Evolutionary conservation across 2,329 filamentous ascomycete species (phyloP).

Genomic region (Macrophomina pseudophaseolina): DNA sequence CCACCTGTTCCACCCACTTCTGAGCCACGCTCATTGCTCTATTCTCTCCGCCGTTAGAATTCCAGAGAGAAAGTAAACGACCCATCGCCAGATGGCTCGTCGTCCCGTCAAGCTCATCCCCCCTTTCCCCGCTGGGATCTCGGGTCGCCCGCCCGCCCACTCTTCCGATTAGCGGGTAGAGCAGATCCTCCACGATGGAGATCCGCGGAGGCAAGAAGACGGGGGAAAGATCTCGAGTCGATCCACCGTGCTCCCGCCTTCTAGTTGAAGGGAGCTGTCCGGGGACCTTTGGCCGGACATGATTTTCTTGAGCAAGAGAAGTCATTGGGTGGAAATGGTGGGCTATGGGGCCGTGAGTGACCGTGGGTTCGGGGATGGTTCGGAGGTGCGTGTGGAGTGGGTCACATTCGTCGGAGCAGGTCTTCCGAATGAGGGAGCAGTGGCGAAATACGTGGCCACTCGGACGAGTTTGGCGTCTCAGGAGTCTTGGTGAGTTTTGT

Average conservation of each 20-base stretch:
- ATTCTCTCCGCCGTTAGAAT: too few relatives aligned
- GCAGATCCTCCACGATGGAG: background rate
- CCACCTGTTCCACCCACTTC: too few relatives aligned
- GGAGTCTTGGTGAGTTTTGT: too few relatives aligned
- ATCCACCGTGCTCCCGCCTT: too few relatives aligned
- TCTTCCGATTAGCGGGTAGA: background rate
- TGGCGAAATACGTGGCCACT: too few relatives aligned
- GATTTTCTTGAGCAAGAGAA: background rate
- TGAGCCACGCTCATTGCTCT: too few relatives aligned
- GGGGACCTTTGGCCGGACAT: too few relatives aligned
- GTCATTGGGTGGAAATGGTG: background rate
- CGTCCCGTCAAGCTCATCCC: background rate
- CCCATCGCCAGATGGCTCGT: background rate
- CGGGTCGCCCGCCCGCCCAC: background rate
- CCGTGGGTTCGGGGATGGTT: constrained; percentile 2
- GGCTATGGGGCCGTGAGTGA: background rate
- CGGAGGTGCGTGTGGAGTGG: background rate
- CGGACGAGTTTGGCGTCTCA: too few relatives aligned
- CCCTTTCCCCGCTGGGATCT: background rate
- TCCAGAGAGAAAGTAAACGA: too few relatives aligned
- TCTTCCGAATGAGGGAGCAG: too few relatives aligned
- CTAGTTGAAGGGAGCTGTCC: too few relatives aligned
- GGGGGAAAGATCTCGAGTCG: background rate
- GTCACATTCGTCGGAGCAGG: too few relatives aligned
- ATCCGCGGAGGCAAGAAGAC: background rate